Conservation (phyloP, 306 rosid genomes). For the Psophocarpus tetragonolobus region DNA sequence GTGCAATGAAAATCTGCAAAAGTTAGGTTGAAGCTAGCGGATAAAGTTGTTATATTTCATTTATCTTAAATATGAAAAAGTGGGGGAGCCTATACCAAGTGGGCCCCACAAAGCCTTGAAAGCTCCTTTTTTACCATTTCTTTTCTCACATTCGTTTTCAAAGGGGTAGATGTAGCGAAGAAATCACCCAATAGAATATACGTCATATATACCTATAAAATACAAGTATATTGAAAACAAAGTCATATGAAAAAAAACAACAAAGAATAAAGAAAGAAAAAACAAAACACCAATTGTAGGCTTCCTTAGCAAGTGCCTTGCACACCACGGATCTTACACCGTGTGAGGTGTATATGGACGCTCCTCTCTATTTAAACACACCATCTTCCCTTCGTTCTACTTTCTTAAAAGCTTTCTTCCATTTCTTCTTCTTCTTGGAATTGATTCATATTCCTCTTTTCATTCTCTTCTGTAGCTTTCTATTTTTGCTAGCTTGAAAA, state of each 20-base stretch:
- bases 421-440: conserved; percentile 17
- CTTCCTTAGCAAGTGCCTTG: conserved; percentile 72
- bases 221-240: conserved; percentile 29
- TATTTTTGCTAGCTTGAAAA: conserved; percentile 5
- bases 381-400: conserved; percentile 33
- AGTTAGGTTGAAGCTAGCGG: conserved; percentile 56
- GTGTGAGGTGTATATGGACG: conserved; percentile 41
- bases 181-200: conserved; percentile 48
- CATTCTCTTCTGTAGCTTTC: not conserved
- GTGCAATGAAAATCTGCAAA: conserved; percentile 36
- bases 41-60: conserved; percentile 37
- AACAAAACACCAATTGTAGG: conserved; percentile 28
- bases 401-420: conserved; percentile 54
- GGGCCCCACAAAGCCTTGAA: conserved; percentile 42
- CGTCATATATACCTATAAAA: conserved; percentile 39
- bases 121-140: conserved; percentile 33
- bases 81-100: conserved; percentile 23
- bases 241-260: not conserved
- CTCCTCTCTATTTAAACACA: conserved; percentile 64
- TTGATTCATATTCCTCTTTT: not conserved
- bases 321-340: conserved; percentile 64
- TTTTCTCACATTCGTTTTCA: conserved; percentile 44
- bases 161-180: conserved; percentile 58
- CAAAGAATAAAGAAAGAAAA: not conserved
- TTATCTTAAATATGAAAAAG: conserved; percentile 19